Evolutionary conservation across 192 early-diverging fungal species (phyloP), one percentile per base, ranked within the genome.

Genomic region (Entomortierella chlamydospora): DNA sequence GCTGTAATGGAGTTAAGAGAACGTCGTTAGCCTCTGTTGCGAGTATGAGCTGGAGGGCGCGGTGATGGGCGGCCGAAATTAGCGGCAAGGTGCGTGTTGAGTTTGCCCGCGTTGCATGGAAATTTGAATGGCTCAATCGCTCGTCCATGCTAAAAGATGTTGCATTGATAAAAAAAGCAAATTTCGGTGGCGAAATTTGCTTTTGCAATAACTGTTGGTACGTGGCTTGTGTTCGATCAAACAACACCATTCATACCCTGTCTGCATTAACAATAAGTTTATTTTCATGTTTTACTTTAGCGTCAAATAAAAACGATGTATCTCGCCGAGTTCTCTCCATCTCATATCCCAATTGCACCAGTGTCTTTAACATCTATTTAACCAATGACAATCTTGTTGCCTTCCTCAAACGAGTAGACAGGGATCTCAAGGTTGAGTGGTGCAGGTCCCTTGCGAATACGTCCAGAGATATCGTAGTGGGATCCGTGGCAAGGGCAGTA

Each of bases 401-500:
- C 95, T 69, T 91, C 70, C 43, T 71, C 70, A 52, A 84, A 74
- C 28, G 81, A 87, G 78, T 93, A 90, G 70, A 72, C 81, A 56
- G 97, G 97, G 64, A 99, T 91, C 88, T 99, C 97, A 83, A 99
- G 89, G 91, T 99, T 99, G 50, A 99, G 89, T 37, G 97, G 97
- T 61, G 97, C 97, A 30, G 97, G 97, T 60, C 97, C 97, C 89
- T 98, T 97, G 76, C 97, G 91, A 70, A 97, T 96, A 86, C 97
- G 95, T 51, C 97, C 97, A 62, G 96, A 96, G 71, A 99, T 96
- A 83, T 99, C 97, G 83, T 99, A 99, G 83, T 99, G 97, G 43
- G 97, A 99, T 64, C 97, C 97, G 87, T 99, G 97, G 91, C 97
- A 99, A 58, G 97, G 97, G 87, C 97, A 99, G 92, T 97, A 99